Evolutionary conservation across 2,329 filamentous ascomycete genomes (phyloP).

Genomic region (Diaporthe sp.): DNA sequence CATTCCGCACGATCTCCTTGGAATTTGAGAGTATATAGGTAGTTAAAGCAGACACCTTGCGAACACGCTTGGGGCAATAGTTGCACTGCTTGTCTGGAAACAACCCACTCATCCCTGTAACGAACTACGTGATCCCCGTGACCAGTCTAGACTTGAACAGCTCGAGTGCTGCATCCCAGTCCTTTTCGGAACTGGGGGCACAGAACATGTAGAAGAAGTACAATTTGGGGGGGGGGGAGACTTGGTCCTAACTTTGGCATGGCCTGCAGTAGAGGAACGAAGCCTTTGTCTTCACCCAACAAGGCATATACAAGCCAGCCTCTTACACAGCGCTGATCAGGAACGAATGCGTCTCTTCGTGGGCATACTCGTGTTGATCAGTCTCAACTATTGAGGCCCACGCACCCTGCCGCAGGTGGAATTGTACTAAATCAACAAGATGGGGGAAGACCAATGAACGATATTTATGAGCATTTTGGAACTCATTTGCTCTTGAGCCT

Average conservation of each 20-base stretch:
- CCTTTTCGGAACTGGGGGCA: neutral
- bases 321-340: neutral
- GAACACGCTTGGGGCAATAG: no score
- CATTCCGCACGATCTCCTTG: no score
- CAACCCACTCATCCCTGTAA: neutral
- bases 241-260: neutral
- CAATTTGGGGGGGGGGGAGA: no score
- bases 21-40: no score
- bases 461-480: no score
- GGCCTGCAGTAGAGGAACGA: no score
- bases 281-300: neutral
- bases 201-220: neutral
- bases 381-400: no score
- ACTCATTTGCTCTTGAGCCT: no score
- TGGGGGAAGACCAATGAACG: neutral
- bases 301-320: neutral
- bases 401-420: neutral
- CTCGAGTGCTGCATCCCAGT: neutral
- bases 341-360: neutral
- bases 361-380: neutral
- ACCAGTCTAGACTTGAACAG: neutral
- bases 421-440: neutral
- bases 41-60: no score
- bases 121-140: no score
- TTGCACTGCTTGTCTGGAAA: neutral